Evolutionary conservation across 805 yeast genomes (phyloP), one percentile per base, ranked within the genome.

Genomic region (Peterozyma xylosa): DNA sequence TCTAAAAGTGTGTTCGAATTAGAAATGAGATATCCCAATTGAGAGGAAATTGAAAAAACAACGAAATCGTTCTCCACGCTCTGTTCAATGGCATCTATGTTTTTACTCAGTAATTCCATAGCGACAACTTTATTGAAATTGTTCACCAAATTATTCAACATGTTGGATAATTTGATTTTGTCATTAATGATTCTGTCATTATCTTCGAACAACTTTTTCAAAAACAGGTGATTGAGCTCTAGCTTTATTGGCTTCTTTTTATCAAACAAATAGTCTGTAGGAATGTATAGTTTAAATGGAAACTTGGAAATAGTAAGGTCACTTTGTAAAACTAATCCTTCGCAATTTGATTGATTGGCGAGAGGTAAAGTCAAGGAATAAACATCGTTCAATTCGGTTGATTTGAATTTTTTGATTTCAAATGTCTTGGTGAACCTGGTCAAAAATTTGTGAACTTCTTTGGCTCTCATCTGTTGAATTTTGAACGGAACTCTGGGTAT

Each of bases 151-250:
- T 60, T 61, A 40, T 48, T 53, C 33, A 64, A 45, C 37, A 62
- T 48, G 36, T 61, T 56, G 10, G 64, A 66, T 38, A 64, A 49
- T 9, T 60, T 57, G 29, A 63, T 47, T 44, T 52, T 57, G 18
- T 58, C 38, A 5, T 21, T 21, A 21, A 21, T 21, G 27, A 21
- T 21, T 21, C 7, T 21, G 30, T 50, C 52, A 14, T 55, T 53
- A 43, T 63, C 64, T 35, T 52, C 50, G 7, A 63, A 50, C 35
- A 60, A 36, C 34, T 58, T 56, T 14, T 51, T 48, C 29, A 52
- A 52, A 40, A 53, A 55, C 9, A 62, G 51, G 59, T 64, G 57
- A 41, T 62, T 67, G 29, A 64, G 34, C 35, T 60, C 66, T 30
- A 64, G 41, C 21, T 50, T 57, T 29, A 62, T 37, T 0, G 51